Percentiles rank a stretch among this genome's conserved stretches.
Evolutionary conservation across 2,329 filamentous ascomycete genomes (phyloP).

Genomic region (Emericellopsis atlantica): DNA sequence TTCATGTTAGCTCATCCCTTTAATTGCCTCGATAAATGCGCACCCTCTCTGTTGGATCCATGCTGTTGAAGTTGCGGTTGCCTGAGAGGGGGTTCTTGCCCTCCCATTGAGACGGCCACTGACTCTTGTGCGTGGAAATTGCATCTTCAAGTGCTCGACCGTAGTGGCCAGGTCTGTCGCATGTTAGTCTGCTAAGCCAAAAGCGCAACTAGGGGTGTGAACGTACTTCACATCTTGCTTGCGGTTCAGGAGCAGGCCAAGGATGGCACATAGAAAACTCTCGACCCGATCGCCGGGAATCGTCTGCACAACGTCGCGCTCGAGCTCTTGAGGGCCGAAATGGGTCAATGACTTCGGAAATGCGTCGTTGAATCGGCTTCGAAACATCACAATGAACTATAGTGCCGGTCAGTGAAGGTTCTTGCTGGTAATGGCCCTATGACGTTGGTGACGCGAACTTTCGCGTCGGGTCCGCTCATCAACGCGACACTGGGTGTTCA

Average conservation of each 20-base stretch:
- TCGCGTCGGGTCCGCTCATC: conserved; percentile 33
- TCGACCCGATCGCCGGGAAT: conserved; percentile 77
- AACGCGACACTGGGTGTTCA: conserved; percentile 9
- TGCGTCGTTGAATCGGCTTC: conserved; percentile 79
- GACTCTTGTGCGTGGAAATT: conserved; percentile 66
- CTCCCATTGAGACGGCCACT: conserved; percentile 83
- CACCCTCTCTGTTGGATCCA: conserved; percentile 75
- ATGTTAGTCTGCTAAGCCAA: neutral
- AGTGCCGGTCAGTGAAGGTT: conserved; percentile 14
- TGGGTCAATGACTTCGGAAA: conserved; percentile 81
- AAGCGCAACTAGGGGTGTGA: neutral
- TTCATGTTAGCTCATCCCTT: neutral
- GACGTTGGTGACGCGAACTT: conserved; percentile 31
- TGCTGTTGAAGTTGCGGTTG: conserved; percentile 66
- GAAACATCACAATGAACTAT: conserved; percentile 97
- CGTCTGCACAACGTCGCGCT: conserved; percentile 67
- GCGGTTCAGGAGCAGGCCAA: conserved; percentile 82
- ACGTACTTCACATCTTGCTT: conserved; percentile 98
- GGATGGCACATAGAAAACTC: conserved; percentile 75
- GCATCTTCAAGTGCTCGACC: conserved; percentile 89
- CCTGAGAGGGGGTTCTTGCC: conserved; percentile 73
- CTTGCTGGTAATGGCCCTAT: conserved; percentile 10
- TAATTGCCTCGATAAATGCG: conserved; percentile 9
- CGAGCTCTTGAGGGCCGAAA: conserved; percentile 90
- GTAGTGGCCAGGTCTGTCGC: conserved; percentile 72